Evolutionary conservation across 345 rosid species (phyloP).

Genomic region (Populus deltoides): DNA sequence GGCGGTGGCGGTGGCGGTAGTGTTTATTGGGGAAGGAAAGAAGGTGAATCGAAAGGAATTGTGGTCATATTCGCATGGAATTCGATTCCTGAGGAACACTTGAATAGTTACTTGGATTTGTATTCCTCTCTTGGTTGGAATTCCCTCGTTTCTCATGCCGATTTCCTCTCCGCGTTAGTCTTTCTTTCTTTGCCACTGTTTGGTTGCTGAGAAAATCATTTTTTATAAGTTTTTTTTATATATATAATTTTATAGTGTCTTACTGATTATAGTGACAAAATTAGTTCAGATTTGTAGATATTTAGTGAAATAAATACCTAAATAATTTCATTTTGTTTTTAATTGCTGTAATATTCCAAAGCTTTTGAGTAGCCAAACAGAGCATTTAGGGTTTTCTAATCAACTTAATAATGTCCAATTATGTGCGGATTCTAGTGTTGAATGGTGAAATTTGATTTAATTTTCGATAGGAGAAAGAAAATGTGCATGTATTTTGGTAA

Average conservation of each 20-base stretch:
- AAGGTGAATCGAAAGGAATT: conserved; percentile 49
- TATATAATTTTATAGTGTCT: background rate
- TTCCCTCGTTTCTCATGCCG: conserved; percentile 71
- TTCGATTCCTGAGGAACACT: conserved; percentile 48
- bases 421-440: background rate
- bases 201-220: background rate
- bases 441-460: background rate
- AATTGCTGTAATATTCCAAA: background rate
- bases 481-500: background rate
- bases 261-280: background rate
- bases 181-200: background rate
- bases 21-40: conserved; percentile 7
- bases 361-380: background rate
- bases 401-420: background rate
- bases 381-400: background rate
- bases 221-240: background rate
- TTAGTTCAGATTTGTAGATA: background rate
- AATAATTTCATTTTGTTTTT: background rate
- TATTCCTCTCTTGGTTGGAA: conserved; percentile 90
- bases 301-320: background rate
- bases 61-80: conserved; percentile 79
- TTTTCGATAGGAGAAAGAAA: background rate
- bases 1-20: conserved; percentile 29
- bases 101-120: conserved; percentile 54
- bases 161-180: conserved; percentile 71